These are phyloP conservation scores for Saturnispora diversa DNA, from an alignment of 805 yeast species.

Conservation along the genomic window DNA sequence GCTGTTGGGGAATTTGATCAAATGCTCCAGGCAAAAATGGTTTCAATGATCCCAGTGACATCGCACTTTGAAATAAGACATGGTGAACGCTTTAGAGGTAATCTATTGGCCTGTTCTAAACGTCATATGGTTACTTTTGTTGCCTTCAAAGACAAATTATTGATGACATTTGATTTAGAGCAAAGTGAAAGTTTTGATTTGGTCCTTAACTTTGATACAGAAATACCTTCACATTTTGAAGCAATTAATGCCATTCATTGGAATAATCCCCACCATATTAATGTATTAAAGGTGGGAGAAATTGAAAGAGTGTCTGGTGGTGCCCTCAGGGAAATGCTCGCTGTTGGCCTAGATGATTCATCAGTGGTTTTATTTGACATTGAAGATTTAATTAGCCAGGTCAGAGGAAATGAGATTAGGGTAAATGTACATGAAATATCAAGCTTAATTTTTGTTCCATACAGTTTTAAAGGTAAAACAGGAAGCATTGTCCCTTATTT, in stretches of 20 bases:
- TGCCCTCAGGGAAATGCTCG: conserved; percentile 34
- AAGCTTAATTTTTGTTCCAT: too few species aligned
- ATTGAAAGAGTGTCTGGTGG: not conserved
- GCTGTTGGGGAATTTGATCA: not conserved
- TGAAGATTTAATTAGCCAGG: conserved; percentile 22
- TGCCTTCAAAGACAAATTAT: conserved; percentile 7
- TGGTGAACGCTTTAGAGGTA: conserved; percentile 18
- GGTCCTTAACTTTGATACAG: conserved; percentile 23
- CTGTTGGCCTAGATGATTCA: conserved; percentile 51
- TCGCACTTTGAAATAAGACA: conserved; percentile 9
- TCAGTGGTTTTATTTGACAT: conserved; percentile 33
- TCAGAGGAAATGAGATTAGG: conserved; percentile 9
- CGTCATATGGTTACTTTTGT: conserved; percentile 10
- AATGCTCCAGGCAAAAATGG: conserved; percentile 2
- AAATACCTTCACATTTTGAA: conserved; percentile 1
- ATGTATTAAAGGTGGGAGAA: not conserved
- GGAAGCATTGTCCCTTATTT: conserved; percentile 4
- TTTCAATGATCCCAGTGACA: not conserved
- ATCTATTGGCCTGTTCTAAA: conserved; percentile 17
- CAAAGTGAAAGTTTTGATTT: conserved; percentile 4
- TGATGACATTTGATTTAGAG: conserved; percentile 16
- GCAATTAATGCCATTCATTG: conserved; percentile 2
- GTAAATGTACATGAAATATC: too few species aligned
- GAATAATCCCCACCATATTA: conserved; percentile 9
- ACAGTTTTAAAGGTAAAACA: not conserved